Conservation (phyloP, 2,329 filamentous ascomycete genomes). For the Tothia fuscella region DNA sequence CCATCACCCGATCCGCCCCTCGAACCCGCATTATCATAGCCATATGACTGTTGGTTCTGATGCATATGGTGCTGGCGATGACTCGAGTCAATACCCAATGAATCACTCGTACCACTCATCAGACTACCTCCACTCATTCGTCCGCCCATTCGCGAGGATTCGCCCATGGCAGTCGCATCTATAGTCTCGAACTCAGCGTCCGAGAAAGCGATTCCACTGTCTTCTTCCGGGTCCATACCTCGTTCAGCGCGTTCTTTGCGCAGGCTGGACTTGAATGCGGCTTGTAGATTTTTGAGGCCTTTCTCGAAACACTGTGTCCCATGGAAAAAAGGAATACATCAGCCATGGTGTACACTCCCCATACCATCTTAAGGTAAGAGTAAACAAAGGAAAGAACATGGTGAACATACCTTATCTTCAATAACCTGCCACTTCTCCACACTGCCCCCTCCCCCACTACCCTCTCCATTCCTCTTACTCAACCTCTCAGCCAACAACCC, state of each 20-base stretch:
- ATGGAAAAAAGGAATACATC: slow-evolving; percentile 7
- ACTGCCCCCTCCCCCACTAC: too few species aligned
- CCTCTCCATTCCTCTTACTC: too few species aligned
- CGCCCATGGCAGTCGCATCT: slow-evolving; percentile 34
- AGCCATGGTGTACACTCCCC: too few species aligned
- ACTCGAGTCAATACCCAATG: too few species aligned
- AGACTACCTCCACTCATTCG: not conserved
- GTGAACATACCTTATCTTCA: slow-evolving; percentile 65
- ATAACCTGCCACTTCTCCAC: slow-evolving; percentile 53
- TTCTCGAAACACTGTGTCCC: slow-evolving; percentile 62
- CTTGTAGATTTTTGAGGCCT: slow-evolving; percentile 69
- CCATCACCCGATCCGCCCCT: not conserved
- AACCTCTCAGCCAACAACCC: slow-evolving; percentile 52
- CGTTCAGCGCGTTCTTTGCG: slow-evolving; percentile 56
- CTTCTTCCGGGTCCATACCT: slow-evolving; percentile 42
- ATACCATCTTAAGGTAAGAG: too few species aligned
- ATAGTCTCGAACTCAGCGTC: slow-evolving; percentile 33
- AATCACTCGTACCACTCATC: too few species aligned
- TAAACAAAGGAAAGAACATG: not conserved
- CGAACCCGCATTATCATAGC: not conserved
- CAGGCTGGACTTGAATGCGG: slow-evolving; percentile 52
- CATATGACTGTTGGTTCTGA: not conserved
- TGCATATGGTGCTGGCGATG: not conserved
- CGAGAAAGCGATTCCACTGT: slow-evolving; percentile 54
- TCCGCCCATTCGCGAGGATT: not conserved